Base-by-base conservation (phyloP, 2,329 filamentous ascomycete genomes). In the Aureobasidium vineae region DNA sequence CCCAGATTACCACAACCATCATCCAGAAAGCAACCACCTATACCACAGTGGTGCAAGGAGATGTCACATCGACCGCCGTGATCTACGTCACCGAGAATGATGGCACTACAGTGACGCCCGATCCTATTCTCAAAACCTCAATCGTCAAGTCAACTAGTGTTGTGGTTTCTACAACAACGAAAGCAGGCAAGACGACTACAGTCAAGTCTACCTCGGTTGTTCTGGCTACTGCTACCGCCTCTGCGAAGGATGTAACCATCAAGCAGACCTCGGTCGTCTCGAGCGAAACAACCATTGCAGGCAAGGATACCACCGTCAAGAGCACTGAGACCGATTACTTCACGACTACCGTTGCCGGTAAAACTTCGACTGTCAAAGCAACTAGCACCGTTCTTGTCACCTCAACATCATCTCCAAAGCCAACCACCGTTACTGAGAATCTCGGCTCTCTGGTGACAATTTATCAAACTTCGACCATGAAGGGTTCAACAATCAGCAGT, bases 41-140 rank as follows among this genome's bases (percentile, higher is more conserved):
- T n/a, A 70, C 70, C 16, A 73, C 75, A 11, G 23, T 50, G 3
- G 2, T 23, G 15, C 45, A 33, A 6, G 78, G 75, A 1, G 68
- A 73, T 47, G 65, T 72, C 19, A 69, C 68, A 33, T 71, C 70
- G 10, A 72, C 68, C 4, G 40, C 67, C 1, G 73, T 69, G 8
- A 65, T 71, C 1, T 72, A 74, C 15, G 43, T 71, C 1, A 71
- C 72, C 3, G 69, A 75, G 26, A 72, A 76, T 54, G 72, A 75
- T 31, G 75, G 75, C 6, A 71, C 69, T 1, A 78, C 76, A 2
- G 63, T 77, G 53, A 77, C 76, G 1, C 75, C 75, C 0, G 68
- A 66, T 28, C 68, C 71, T 0, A 70, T 73, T 54, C 53, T 72
- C 5, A 70, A 70, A n/a, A 72, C 72, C 21, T 68, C 70, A 2